A percentile compares a stretch with the other conserved stretches of the same genome.
Evolutionary conservation across 2,329 filamentous ascomycete genomes (phyloP).

Genomic region (Chalara sp.): DNA sequence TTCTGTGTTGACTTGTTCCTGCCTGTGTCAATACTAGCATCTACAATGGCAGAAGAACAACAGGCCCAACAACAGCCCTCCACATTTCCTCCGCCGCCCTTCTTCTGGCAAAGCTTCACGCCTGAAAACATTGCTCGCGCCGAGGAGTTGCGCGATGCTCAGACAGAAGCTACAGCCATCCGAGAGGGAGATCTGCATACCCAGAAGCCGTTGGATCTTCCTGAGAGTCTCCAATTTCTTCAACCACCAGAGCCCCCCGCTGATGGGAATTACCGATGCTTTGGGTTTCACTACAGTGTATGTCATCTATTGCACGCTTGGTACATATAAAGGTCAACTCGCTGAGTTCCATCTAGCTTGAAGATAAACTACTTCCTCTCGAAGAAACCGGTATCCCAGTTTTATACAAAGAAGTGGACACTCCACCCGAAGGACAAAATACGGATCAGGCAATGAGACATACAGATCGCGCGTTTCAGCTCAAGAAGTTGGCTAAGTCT

Average conservation of each 20-base stretch:
- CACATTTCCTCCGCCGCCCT: constrained; percentile 78
- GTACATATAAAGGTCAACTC: background rate
- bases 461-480: constrained; percentile 48
- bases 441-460: too few species aligned
- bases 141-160: constrained; percentile 35
- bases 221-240: constrained; percentile 64
- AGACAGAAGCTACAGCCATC: constrained; percentile 21
- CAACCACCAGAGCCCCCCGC: constrained; percentile 73
- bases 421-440: too few species aligned
- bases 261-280: constrained; percentile 65
- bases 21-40: too few species aligned
- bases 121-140: constrained; percentile 61
- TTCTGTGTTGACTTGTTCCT: too few species aligned
- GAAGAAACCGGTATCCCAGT: constrained; percentile 59
- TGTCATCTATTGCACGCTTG: constrained; percentile 11
- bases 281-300: constrained; percentile 61
- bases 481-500: constrained; percentile 76
- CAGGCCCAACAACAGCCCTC: constrained; percentile 46
- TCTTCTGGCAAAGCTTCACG: constrained; percentile 87
- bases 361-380: constrained; percentile 59
- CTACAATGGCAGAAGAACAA: constrained; percentile 52
- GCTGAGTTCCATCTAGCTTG: constrained; percentile 33
- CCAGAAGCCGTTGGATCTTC: constrained; percentile 18
- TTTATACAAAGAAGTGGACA: too few species aligned
- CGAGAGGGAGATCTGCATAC: constrained; percentile 3